Evolutionary conservation across 371 early-diverging fungal genomes (phyloP), one percentile per base, ranked within the genome.

Genomic region (Mortierella sp.): DNA sequence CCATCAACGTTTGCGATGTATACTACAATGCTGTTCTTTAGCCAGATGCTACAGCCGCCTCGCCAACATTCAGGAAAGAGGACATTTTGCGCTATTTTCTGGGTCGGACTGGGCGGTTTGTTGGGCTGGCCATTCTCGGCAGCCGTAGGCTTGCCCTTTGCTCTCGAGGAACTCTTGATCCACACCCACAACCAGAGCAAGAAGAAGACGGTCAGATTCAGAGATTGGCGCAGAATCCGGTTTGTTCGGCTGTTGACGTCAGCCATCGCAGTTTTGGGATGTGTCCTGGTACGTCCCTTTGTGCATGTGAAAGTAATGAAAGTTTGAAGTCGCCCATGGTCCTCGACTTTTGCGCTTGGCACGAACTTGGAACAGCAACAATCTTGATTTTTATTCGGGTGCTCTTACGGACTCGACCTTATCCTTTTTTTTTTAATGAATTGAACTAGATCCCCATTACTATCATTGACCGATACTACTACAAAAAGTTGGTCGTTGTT

Each of bases 1-100:
- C 99, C 99, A 0, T 96, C 98, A 5, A 92, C 96, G 13, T 97
- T 98, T 89, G 94, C 97, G 75, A 99, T 98, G 99, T 94, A 93
- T 78, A 88, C 92, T 57, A 91, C 93, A 10, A 94, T 95, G 80
- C 82, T 97, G 71, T 97, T 96, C 5, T 93, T 92, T 72, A 92
- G 96, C 3, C 89, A 91, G 43, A 91, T 91, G 75, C 88, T 94
- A 3, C 89, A 89, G 13, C 89, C 91, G 5, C 91, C 91, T 0
- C 84, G 86, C n/a, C 88, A 90, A 59, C 80, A 88, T 44, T 90
- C 88, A 61, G 82, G 85, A 75, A 89, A 73, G 48, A 91, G 90
- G 64, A 92, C 89, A 13, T 91, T 90, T 69, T 77, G 87, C 55
- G 88, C 91, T 28, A 91, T 95, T 5, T 88, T 91, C 37, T 93